Evolutionary conservation across 2,329 filamentous ascomycete species (phyloP).

Genomic region (Immersiporthe knoxdaviesiana): DNA sequence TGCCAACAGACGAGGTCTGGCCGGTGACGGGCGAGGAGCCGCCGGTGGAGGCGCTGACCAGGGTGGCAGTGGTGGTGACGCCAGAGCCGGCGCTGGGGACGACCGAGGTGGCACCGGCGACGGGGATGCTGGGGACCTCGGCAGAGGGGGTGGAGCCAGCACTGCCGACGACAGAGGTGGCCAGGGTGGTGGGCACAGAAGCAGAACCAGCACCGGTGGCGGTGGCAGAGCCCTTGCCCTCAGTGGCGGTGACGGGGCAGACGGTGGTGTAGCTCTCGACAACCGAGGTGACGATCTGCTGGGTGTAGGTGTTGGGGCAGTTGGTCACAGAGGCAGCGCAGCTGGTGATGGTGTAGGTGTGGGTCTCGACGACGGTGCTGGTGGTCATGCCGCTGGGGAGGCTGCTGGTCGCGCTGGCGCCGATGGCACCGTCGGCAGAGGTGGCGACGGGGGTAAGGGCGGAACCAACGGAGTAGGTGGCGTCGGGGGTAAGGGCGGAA

Average conservation of each 20-base stretch:
- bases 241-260: slow-evolving; percentile 34
- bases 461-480: slow-evolving; percentile 8
- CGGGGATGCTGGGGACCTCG: slow-evolving; percentile 7
- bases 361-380: slow-evolving; percentile 34
- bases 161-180: background rate
- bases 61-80: background rate
- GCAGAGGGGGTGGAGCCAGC: background rate
- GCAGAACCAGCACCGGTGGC: background rate
- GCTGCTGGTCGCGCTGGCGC: slow-evolving; percentile 9
- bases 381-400: slow-evolving; percentile 30
- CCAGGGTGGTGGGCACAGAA: slow-evolving; percentile 6
- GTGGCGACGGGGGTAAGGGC: background rate
- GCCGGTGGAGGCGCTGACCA: background rate
- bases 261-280: slow-evolving; percentile 34
- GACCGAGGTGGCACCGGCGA: background rate
- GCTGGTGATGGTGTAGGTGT: slow-evolving; percentile 38
- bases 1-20: background rate
- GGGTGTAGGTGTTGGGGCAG: slow-evolving; percentile 37
- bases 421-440: slow-evolving; percentile 20
- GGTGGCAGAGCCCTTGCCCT: slow-evolving; percentile 22
- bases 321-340: slow-evolving; percentile 37
- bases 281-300: slow-evolving; percentile 35
- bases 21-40: slow-evolving; percentile 15
- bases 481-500: slow-evolving; percentile 16
- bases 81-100: background rate